A percentile compares a stretch with the other conserved stretches of the same genome.
These are phyloP conservation scores for Blastobotrys aristatus DNA, from an alignment of 1,139 yeast genomes.

Conservation along the genomic window DNA sequence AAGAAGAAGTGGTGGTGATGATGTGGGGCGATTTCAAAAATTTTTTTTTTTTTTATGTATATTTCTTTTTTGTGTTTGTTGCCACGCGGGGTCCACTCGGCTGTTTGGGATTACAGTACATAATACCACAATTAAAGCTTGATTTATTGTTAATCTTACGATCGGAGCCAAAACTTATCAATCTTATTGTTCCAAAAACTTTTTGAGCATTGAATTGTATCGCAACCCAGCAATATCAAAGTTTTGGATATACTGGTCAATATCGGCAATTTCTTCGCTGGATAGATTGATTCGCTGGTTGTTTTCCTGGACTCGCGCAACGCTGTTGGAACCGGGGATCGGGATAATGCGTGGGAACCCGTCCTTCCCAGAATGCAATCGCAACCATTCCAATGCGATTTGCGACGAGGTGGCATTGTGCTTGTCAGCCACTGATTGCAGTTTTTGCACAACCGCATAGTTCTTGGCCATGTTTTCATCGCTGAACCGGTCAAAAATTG, in stretches of 20 bases:
- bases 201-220: no score
- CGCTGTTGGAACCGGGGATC: conserved; percentile 69
- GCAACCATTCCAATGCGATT: conserved; percentile 69
- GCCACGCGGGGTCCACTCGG: no score
- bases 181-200: no score
- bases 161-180: no score
- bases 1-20: no score
- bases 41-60: no score
- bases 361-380: conserved; percentile 30
- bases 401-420: conserved; percentile 53
- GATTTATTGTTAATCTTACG: no score
- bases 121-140: no score
- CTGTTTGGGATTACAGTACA: not conserved
- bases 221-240: conserved; percentile 47
- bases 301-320: conserved; percentile 56
- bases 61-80: no score
- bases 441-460: conserved; percentile 43
- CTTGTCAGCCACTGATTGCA: conserved; percentile 43
- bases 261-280: conserved; percentile 47
- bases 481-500: conserved; percentile 40
- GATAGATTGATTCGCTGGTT: conserved; percentile 44
- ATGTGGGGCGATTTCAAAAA: no score
- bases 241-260: conserved; percentile 39
- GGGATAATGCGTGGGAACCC: conserved; percentile 59
- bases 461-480: conserved; percentile 52